Conservation (phyloP, 148 eudicot species). For the Diospyros lotus region DNA sequence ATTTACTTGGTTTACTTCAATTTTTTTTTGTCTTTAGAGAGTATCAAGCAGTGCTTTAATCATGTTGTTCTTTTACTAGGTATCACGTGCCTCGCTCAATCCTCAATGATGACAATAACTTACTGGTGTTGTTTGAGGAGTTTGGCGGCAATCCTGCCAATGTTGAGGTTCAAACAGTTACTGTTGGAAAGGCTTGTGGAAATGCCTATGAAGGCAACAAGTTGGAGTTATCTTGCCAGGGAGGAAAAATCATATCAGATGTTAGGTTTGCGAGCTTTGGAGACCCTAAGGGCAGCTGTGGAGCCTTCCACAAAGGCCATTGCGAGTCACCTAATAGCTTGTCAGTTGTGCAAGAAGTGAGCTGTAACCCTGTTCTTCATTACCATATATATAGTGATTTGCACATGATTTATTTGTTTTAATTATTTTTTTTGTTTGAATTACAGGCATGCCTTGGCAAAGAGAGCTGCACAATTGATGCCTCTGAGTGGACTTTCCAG, state of each 20-base stretch:
- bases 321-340: slow-evolving; percentile 44
- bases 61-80: slow-evolving; percentile 9
- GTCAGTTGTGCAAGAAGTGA: too few relatives aligned
- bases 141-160: slow-evolving; percentile 75
- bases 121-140: slow-evolving; percentile 74
- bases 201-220: slow-evolving; percentile 26
- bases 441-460: too few relatives aligned
- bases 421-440: too few relatives aligned
- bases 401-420: too few relatives aligned
- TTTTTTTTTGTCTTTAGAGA: too few relatives aligned
- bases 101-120: slow-evolving; percentile 57
- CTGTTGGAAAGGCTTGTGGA: slow-evolving; percentile 9
- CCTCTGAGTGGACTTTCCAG: too few relatives aligned
- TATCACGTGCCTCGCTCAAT: slow-evolving; percentile 87
- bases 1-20: too few relatives aligned
- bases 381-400: too few relatives aligned
- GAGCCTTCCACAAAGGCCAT: slow-evolving; percentile 55
- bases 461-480: too few relatives aligned
- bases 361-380: too few relatives aligned
- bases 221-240: slow-evolving; percentile 49
- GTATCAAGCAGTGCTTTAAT: too few relatives aligned
- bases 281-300: slow-evolving; percentile 81
- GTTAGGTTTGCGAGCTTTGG: slow-evolving; percentile 91
- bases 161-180: slow-evolving; percentile 56
- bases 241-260: slow-evolving; percentile 59